A percentile compares a stretch with the other conserved stretches of the same genome.
Conservation (phyloP, 371 early-diverging fungal species). For the Haplosporangium sp. region DNA sequence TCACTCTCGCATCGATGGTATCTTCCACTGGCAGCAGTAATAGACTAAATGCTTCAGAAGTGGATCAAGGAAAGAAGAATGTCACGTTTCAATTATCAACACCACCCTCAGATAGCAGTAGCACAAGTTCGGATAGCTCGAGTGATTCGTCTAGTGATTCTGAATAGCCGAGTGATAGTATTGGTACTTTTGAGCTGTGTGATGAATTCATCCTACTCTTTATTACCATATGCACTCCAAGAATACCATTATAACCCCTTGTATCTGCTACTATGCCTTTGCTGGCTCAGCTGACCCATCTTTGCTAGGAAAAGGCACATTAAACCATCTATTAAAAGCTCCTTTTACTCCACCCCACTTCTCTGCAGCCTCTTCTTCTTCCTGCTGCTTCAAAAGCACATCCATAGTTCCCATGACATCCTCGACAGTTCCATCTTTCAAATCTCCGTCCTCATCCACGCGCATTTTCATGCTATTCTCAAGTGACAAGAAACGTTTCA, state of each 20-base stretch:
- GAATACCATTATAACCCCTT: neutral
- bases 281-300: conserved; percentile 8
- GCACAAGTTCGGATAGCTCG: neutral
- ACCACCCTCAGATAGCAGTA: conserved; percentile 4
- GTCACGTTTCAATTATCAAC: neutral
- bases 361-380: conserved; percentile 25
- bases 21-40: neutral
- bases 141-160: neutral
- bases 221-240: too few species aligned
- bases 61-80: too few species aligned
- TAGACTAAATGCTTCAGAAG: too few species aligned
- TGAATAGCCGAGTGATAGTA: neutral
- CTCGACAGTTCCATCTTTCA: conserved; percentile 40
- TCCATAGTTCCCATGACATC: conserved; percentile 52
- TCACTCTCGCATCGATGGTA: neutral
- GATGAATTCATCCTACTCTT: too few species aligned
- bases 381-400: conserved; percentile 40
- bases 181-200: neutral
- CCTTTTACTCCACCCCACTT: conserved; percentile 24
- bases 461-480: conserved; percentile 24
- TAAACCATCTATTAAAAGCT: conserved; percentile 19
- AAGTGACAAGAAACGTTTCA: conserved; percentile 30
- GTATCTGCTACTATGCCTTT: neutral
- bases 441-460: conserved; percentile 49
- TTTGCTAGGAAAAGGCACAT: conserved; percentile 18